phyloP scores from a whole-genome alignment of 2,329 filamentous ascomycete species.

The Nemania sp. region DNA sequence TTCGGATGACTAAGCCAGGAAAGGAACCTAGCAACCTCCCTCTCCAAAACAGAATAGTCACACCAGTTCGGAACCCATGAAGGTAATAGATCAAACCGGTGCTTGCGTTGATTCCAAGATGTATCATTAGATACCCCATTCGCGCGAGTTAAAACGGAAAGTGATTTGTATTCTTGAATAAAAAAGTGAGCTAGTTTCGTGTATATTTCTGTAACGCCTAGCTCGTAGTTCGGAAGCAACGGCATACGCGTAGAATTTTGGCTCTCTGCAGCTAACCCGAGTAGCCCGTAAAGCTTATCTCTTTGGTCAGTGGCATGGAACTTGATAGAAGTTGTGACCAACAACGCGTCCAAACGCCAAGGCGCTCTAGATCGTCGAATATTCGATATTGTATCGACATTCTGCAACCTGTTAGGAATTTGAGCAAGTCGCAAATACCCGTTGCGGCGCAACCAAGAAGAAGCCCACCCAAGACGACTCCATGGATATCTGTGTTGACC shows the following conservation, averaged over 20 bases:
- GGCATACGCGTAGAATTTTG: background rate
- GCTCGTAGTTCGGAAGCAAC: background rate
- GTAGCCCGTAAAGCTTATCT: slow-evolving; percentile 22
- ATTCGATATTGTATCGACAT: slow-evolving; percentile 16
- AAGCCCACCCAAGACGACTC: slow-evolving; percentile 16
- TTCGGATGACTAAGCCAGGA: background rate
- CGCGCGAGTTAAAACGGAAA: background rate
- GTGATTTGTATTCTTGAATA: background rate
- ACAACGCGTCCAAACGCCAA: slow-evolving; percentile 25
- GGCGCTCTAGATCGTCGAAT: slow-evolving; percentile 8
- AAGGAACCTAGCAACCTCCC: background rate
- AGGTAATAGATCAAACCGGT: background rate
- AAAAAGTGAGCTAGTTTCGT: background rate
- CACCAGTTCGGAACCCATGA: slow-evolving; percentile 1
- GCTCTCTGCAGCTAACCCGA: slow-evolving; percentile 18
- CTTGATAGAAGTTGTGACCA: slow-evolving; percentile 35
- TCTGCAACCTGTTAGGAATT: slow-evolving; percentile 6
- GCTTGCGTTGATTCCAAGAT: background rate
- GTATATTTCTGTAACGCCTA: background rate
- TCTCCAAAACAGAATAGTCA: background rate
- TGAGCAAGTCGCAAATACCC: slow-evolving; percentile 22
- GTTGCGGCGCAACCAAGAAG: slow-evolving; percentile 24
- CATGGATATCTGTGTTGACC: slow-evolving; percentile 11
- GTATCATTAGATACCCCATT: background rate
- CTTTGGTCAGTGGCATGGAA: slow-evolving; percentile 29